Evolutionary conservation across 2,329 filamentous ascomycete genomes (phyloP).

Genomic region (Paecilomyces sp.): DNA sequence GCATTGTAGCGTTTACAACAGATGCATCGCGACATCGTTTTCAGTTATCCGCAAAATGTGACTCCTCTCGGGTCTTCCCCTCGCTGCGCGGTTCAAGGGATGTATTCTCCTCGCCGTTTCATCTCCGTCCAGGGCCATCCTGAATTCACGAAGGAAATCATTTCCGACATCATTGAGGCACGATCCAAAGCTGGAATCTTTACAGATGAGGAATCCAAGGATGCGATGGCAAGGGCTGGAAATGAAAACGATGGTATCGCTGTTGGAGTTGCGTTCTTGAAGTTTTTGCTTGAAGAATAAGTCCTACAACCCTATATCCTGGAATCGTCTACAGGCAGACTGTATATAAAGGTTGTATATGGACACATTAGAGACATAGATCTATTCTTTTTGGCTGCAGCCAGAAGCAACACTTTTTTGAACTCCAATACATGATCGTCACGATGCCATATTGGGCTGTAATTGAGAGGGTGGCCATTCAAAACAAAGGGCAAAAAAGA

Average conservation of each 20-base stretch:
- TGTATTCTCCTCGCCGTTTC: slow-evolving; percentile 60
- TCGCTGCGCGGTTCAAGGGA: slow-evolving; percentile 68
- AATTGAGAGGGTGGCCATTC: background rate
- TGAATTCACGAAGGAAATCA: slow-evolving; percentile 67
- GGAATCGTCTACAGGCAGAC: background rate
- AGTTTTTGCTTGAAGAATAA: slow-evolving; percentile 59
- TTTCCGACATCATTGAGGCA: slow-evolving; percentile 53
- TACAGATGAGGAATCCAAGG: slow-evolving; percentile 58
- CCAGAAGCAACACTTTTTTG: background rate
- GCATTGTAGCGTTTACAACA: slow-evolving; percentile 55
- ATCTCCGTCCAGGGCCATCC: slow-evolving; percentile 83
- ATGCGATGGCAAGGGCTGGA: slow-evolving; percentile 59
- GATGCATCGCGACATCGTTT: slow-evolving; percentile 78
- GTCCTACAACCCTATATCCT: background rate
- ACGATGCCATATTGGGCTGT: background rate
- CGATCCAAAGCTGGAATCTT: slow-evolving; percentile 64
- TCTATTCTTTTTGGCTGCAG: background rate
- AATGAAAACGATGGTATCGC: slow-evolving; percentile 71
- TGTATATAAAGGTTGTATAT: background rate
- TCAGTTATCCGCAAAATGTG: slow-evolving; percentile 54
- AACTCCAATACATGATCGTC: background rate
- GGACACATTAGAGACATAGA: slow-evolving; percentile 2
- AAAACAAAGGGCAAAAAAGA: background rate
- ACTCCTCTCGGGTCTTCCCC: slow-evolving; percentile 58
- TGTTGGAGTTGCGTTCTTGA: slow-evolving; percentile 67